A percentile compares a stretch with the other conserved stretches of the same genome.
phyloP scores from a whole-genome alignment of 2,329 filamentous ascomycete species.

The Aureobasidium mangrovei region DNA sequence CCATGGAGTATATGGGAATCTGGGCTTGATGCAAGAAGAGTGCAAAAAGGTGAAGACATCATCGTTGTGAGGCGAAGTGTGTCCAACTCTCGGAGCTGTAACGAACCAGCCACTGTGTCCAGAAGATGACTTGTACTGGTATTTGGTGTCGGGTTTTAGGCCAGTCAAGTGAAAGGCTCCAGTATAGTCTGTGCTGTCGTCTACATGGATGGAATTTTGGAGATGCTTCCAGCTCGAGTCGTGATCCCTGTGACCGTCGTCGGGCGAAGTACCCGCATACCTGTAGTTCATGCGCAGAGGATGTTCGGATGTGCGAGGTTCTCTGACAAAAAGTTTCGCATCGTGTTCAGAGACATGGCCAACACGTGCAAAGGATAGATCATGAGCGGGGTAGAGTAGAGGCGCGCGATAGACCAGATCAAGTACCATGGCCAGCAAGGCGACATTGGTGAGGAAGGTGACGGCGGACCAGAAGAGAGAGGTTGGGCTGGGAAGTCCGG shows the following conservation, averaged over 20 bases:
- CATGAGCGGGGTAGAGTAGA: slow-evolving; percentile 58
- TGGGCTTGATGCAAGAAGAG: slow-evolving; percentile 84
- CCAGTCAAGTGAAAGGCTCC: slow-evolving; percentile 57
- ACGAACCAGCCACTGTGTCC: slow-evolving; percentile 77
- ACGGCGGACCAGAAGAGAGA: slow-evolving; percentile 56
- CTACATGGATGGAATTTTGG: slow-evolving; percentile 56
- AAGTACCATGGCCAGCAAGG: slow-evolving; percentile 58
- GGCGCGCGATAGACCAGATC: slow-evolving; percentile 73
- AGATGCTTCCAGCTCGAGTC: slow-evolving; percentile 59
- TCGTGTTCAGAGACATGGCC: slow-evolving; percentile 76
- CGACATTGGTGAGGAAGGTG: slow-evolving; percentile 56
- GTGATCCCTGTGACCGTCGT: slow-evolving; percentile 43
- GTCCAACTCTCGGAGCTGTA: slow-evolving; percentile 63
- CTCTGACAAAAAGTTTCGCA: slow-evolving; percentile 74
- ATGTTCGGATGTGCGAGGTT: slow-evolving; percentile 66
- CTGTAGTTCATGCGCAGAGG: slow-evolving; percentile 63
- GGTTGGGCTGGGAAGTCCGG: slow-evolving; percentile 66
- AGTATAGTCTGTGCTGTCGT: slow-evolving; percentile 76
- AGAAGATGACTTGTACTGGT: slow-evolving; percentile 80
- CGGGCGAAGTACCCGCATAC: slow-evolving; percentile 31
- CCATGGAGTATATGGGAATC: slow-evolving; percentile 81
- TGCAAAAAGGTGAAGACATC: slow-evolving; percentile 79
- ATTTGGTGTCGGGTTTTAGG: slow-evolving; percentile 61
- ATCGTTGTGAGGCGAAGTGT: slow-evolving; percentile 43
- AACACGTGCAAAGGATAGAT: slow-evolving; percentile 76